Base-by-base conservation (phyloP, 352 stramenopile species). In the Pythium utonaiense region DNA sequence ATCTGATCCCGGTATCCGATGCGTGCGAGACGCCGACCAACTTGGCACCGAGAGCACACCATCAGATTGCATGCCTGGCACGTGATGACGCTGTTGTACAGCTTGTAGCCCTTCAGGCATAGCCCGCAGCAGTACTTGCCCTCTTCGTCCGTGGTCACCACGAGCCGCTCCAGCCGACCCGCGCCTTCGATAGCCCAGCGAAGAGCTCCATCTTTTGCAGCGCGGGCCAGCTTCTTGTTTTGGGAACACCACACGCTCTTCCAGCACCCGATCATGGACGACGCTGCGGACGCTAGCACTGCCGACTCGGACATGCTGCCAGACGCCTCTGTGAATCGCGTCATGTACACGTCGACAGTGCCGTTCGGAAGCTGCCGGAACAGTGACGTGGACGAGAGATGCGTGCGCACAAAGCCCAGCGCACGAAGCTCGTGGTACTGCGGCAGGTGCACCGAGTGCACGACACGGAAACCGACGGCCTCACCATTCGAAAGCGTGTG, bases 391-490 rank as follows among this genome's bases (percentile, higher is more conserved):
- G 50, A 54, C 16, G 64, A 66, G 14, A 65, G 14, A 9, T 48
- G 22, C 8, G 24, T 30, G 10, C 64, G 64, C 13, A 66, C 6
- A 24, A 70, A 53, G 6, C 45, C 51, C 12, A 54, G 9, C 19
- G 31, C 21, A 7, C 21, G 6, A 8, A 70, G 48, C 16, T 38
- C 22, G 13, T 34, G 49, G 53, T 44, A 66, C 36, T 66, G 36
- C 1, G 64, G 64, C 36, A 74, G 33, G 3, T 74, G 67, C 16
- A 80, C 58, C 34, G 73, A 80, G 49, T 80, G 73, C 56, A 71
- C 60, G 22, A 75, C 41, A 24, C 71, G 60, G 55, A 65, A 80
- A 21, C 73, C 73, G 28, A 78, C 70, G 40, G 66, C 52, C 6
- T 81, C 65, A 6, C 78, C 75, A 10, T 58, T 53, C 1, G 7